phyloP scores from a whole-genome alignment of 164 flowering plant species.

The Piper betle region DNA sequence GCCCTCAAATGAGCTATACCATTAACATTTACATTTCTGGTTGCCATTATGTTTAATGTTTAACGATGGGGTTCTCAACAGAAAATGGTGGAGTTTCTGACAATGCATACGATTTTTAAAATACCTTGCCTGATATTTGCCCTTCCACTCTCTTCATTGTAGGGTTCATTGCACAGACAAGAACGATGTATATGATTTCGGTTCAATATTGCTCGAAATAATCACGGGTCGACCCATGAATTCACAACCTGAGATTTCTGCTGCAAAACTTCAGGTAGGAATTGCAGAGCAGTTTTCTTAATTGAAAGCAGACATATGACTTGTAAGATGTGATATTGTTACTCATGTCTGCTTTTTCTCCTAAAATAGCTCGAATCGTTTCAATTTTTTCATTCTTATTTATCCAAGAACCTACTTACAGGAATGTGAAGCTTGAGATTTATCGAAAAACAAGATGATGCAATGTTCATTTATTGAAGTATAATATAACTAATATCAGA shows the following conservation, averaged over 20 bases:
- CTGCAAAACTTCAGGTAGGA: slow-evolving; percentile 39
- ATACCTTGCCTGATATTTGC: neutral
- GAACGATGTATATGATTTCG: slow-evolving; percentile 64
- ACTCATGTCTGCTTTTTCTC: too few relatives aligned
- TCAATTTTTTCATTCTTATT: too few relatives aligned
- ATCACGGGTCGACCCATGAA: slow-evolving; percentile 46
- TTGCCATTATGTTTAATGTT: neutral
- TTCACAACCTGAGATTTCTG: slow-evolving; percentile 36
- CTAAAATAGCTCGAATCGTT: too few relatives aligned
- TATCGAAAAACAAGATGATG: too few relatives aligned
- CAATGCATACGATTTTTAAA: neutral
- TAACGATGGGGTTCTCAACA: neutral
- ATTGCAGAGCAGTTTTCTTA: neutral
- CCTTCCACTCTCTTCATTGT: neutral
- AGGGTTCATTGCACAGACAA: slow-evolving; percentile 41
- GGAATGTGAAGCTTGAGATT: too few relatives aligned
- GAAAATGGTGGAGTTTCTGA: neutral
- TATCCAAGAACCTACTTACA: too few relatives aligned
- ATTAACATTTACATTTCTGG: neutral
- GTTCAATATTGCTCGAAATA: slow-evolving; percentile 67
- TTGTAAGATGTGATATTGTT: too few relatives aligned
- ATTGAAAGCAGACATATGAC: too few relatives aligned
- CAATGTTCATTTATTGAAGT: too few relatives aligned
- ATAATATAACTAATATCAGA: too few relatives aligned
- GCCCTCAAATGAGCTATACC: neutral